Base-by-base conservation (phyloP, 805 yeast species). In the Suhomyces prunicola region DNA sequence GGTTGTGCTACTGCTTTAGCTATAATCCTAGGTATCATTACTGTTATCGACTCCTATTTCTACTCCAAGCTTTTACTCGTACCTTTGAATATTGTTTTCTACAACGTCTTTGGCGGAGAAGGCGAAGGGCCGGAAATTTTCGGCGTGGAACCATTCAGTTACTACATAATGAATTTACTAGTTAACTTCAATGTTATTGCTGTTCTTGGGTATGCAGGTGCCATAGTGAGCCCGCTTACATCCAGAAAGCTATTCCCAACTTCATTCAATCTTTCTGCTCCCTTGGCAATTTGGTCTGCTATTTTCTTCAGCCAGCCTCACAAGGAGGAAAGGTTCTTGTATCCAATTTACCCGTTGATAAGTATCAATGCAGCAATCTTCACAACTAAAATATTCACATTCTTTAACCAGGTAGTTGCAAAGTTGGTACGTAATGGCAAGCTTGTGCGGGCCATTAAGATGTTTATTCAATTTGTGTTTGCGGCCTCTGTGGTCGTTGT, bases 251-350 rank as follows among this genome's bases (percentile, higher is more conserved):
- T 58, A 23, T 17, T 60, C 12, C 51, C 57, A 12, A 50, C 63
- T n/a, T 60, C 63, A 27, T 31, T 52, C 31, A 47, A 46, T 39
- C 22, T 46, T 13, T 50, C 58, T 52, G 52, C 73, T 0, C 92
- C 94, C 1, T 60, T 88, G 24, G 48, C 79, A 2, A 39, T 88
- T 0, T 93, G 97, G 97, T 62, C 78, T 13, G 70, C 67, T 0
- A 78, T 90, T 3, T 90, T 93, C 64, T 74, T 77, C 55, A 55
- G 72, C 5, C 97, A 91, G 62, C 94, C 97, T 4, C 97, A 92
- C 66, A 92, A 92, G 66, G 97, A 92, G 65, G 98, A 93, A 67
- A 77, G 97, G 55, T 93, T 93, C 65, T 67, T 93, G 58, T 93
- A 90, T 61, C 96, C 96, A 13, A 77, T 89, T 0, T 93, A 92